phyloP scores from a whole-genome alignment of 2,329 filamentous ascomycete species.

The Aspergillus jensenii region DNA sequence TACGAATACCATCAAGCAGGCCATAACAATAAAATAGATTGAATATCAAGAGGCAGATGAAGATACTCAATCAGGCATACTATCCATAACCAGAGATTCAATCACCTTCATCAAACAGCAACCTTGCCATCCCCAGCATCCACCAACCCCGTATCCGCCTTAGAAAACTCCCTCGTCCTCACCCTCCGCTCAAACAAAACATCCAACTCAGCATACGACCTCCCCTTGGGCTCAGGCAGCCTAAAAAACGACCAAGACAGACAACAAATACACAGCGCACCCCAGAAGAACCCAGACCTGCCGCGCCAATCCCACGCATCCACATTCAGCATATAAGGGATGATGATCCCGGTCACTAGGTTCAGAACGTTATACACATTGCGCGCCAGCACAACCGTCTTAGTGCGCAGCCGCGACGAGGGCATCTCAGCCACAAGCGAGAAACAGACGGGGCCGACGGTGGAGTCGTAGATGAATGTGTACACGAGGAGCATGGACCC shows the following conservation, averaged over 20 bases:
- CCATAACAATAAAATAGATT: too few relatives aligned
- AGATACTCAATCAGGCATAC: too few relatives aligned
- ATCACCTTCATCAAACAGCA: too few relatives aligned
- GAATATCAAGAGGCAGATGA: too few relatives aligned
- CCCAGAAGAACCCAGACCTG: constrained; percentile 34
- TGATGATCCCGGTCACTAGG: constrained; percentile 28
- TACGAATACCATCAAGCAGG: too few relatives aligned
- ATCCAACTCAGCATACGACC: constrained; percentile 33
- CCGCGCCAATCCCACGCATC: constrained; percentile 30
- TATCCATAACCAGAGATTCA: too few relatives aligned
- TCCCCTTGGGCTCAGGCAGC: constrained; percentile 31
- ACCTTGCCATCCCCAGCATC: too few relatives aligned
- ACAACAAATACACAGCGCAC: constrained; percentile 23
- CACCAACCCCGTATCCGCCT: too few relatives aligned
- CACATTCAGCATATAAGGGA: constrained; percentile 36
- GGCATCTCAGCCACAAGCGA: constrained; percentile 29
- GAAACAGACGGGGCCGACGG: constrained; percentile 38
- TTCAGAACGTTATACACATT: background rate
- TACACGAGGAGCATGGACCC: constrained; percentile 35
- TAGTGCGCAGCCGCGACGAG: background rate
- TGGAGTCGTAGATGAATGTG: constrained; percentile 45
- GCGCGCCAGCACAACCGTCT: background rate
- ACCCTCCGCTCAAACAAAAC: constrained; percentile 29
- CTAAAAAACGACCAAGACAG: constrained; percentile 32
- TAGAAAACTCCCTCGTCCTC: constrained; percentile 22